phyloP scores from a whole-genome alignment of 441 rosid genomes.

The Euphorbia schlechtendalii region DNA sequence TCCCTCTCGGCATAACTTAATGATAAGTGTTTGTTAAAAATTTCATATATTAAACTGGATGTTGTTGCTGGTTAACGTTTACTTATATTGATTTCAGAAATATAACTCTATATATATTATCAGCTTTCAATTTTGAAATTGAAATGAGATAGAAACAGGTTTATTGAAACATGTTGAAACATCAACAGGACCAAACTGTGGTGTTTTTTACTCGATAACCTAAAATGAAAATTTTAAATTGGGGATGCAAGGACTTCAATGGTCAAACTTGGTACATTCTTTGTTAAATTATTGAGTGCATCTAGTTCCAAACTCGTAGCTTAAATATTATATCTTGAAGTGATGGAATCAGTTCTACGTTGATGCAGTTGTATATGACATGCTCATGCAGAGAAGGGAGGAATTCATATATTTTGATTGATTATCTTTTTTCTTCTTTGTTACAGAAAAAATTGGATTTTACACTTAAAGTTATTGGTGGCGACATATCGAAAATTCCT shows the following conservation, averaged over 20 bases:
- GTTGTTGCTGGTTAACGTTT: background rate
- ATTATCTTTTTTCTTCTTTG: slow-evolving; percentile 8
- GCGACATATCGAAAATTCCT: slow-evolving; percentile 80
- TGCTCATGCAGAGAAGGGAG: background rate
- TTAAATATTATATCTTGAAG: background rate
- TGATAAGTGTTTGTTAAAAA: background rate
- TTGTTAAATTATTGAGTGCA: background rate
- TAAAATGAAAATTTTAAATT: background rate
- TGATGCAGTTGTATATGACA: background rate
- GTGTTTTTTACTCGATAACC: background rate
- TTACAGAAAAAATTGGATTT: slow-evolving; percentile 77
- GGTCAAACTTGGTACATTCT: too few relatives aligned
- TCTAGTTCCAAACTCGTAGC: too few relatives aligned
- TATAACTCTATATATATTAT: too few relatives aligned
- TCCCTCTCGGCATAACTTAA: background rate
- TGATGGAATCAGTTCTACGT: background rate
- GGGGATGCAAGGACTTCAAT: background rate
- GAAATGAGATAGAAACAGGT: background rate
- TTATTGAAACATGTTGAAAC: background rate
- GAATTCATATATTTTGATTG: background rate
- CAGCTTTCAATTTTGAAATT: too few relatives aligned
- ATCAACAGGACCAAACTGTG: background rate
- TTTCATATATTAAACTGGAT: background rate
- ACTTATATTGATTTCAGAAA: background rate
- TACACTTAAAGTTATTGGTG: slow-evolving; percentile 75